Base-by-base conservation (phyloP, 768 basidiomycete genomes). In the Plicaturopsis crispa region DNA sequence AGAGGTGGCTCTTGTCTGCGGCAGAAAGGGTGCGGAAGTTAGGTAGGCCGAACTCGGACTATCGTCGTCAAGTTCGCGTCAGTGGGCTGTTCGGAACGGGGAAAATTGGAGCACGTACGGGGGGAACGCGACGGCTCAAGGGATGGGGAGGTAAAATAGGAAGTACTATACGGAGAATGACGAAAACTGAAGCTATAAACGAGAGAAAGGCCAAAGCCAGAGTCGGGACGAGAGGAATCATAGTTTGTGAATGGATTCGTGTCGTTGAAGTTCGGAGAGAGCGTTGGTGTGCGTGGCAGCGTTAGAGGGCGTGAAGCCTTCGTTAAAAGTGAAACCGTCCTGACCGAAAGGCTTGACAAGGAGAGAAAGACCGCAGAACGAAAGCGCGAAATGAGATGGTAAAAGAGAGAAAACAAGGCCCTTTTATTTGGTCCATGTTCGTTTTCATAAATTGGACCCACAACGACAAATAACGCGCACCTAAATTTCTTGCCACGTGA, bases 21-120 rank as follows among this genome's bases (percentile, higher is more conserved):
- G 72, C 61, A 26, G 83, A 78, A 43, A 87, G 68, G 12, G 73
- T 72, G 48, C 69, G 69, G 56, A 76, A 81, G 52, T 76, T 77
- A 44, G 80, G 82, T 42, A 82, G 69, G 45, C 80, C 80, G 55
- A 84, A 85, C 62, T 84, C 80, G 49, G 82, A 72, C 84, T 86
- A 55, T 23, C 12, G 22, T 20, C 56, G 48, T 56, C 44, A 43
- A 48, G 43, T 45, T 36, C 21, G 24, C 23, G 44, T 53, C 18
- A 52, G 40, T 38, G 48, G 5, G 44, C 34, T 41, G 31, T 40
- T 23, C 43, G 43, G 36, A 8, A 40, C 46, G 14, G 33, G 41
- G 12, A 38, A 16, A 17, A 24, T 36, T 18, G 31, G 31, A 23
- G 13, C 30, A 67, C 78, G 43, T 51, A 85, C 84, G 37, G 83